A percentile compares a stretch with the other conserved stretches of the same genome.
Evolutionary conservation across 495 filamentous ascomycete species (phyloP).

Genomic region (Articulospora tetracladia): DNA sequence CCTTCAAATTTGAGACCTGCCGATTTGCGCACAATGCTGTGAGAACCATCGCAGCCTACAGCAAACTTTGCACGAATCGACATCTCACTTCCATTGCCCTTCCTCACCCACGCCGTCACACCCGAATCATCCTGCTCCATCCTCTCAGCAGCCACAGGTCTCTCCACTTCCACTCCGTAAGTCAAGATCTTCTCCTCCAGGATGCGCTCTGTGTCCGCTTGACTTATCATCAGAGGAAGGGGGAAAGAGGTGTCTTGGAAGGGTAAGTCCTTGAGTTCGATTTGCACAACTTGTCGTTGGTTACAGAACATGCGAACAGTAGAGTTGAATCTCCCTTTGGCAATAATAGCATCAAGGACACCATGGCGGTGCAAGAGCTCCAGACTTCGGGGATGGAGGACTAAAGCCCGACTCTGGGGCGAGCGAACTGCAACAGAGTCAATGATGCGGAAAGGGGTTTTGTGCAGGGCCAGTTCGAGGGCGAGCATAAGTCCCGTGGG

Average conservation of each 20-base stretch:
- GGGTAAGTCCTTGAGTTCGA: slow-evolving; percentile 28
- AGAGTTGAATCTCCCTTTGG: slow-evolving; percentile 25
- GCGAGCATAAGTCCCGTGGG: slow-evolving; percentile 54
- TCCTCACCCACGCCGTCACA: slow-evolving; percentile 29
- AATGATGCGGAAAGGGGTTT: slow-evolving; percentile 41
- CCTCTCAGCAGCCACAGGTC: slow-evolving; percentile 28
- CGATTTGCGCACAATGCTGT: slow-evolving; percentile 35
- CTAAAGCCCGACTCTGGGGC: slow-evolving; percentile 38
- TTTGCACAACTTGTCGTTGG: slow-evolving; percentile 16
- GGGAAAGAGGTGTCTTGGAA: slow-evolving; percentile 33
- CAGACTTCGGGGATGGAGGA: slow-evolving; percentile 38
- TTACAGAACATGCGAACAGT: slow-evolving; percentile 33
- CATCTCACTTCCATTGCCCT: slow-evolving; percentile 19
- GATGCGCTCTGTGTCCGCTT: slow-evolving; percentile 37
- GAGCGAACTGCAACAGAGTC: slow-evolving; percentile 24
- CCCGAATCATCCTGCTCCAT: slow-evolving; percentile 32
- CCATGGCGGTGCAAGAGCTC: slow-evolving; percentile 43
- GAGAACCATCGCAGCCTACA: slow-evolving; percentile 45
- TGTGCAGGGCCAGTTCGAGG: slow-evolving; percentile 40
- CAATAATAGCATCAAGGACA: slow-evolving; percentile 28
- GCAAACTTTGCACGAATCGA: slow-evolving; percentile 34
- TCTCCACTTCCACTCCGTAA: slow-evolving; percentile 33
- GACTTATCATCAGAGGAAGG: slow-evolving; percentile 35
- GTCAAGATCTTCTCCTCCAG: slow-evolving; percentile 32
- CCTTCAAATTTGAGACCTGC: slow-evolving; percentile 40